Evolutionary conservation across 129 eudicot species (phyloP).

Genomic region (Rutidosis leptorrhynchoides): DNA sequence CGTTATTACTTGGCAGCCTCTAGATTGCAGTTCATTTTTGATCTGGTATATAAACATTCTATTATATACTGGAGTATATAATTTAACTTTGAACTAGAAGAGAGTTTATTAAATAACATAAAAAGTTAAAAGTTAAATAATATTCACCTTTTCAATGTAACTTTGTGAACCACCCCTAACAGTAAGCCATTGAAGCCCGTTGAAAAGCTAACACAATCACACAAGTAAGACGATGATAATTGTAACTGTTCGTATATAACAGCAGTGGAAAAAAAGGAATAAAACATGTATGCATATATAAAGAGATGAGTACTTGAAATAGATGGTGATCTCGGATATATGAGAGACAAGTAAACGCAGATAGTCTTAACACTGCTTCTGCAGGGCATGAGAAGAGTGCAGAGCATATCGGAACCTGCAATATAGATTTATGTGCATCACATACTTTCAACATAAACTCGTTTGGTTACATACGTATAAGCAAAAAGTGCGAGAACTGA

Average conservation of each 20-base stretch:
- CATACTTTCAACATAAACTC: background rate
- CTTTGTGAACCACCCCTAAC: slow-evolving; percentile 69
- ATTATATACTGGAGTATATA: background rate
- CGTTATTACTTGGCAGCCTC: slow-evolving; percentile 60
- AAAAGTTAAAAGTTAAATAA: no score
- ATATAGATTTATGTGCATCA: no score
- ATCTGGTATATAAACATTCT: slow-evolving; percentile 41
- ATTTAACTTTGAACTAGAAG: background rate
- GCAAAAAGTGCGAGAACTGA: background rate
- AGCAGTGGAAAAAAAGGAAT: no score
- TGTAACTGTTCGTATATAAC: no score
- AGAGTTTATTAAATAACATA: no score
- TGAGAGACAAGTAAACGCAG: slow-evolving; percentile 74
- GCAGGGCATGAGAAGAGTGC: slow-evolving; percentile 92
- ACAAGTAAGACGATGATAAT: background rate
- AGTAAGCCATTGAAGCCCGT: slow-evolving; percentile 97
- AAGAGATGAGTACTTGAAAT: slow-evolving; percentile 50
- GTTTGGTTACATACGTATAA: no score
- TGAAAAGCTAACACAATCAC: slow-evolving; percentile 53
- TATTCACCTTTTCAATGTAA: slow-evolving; percentile 59
- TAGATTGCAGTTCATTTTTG: slow-evolving; percentile 49
- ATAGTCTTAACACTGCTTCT: slow-evolving; percentile 73
- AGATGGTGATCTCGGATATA: slow-evolving; percentile 86
- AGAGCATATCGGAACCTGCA: slow-evolving; percentile 83
- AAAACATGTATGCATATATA: no score